Percentiles rank a stretch among this genome's conserved stretches.
Conservation (phyloP, 2,329 filamentous ascomycete genomes). For the Akanthomyces dipterigenus region DNA sequence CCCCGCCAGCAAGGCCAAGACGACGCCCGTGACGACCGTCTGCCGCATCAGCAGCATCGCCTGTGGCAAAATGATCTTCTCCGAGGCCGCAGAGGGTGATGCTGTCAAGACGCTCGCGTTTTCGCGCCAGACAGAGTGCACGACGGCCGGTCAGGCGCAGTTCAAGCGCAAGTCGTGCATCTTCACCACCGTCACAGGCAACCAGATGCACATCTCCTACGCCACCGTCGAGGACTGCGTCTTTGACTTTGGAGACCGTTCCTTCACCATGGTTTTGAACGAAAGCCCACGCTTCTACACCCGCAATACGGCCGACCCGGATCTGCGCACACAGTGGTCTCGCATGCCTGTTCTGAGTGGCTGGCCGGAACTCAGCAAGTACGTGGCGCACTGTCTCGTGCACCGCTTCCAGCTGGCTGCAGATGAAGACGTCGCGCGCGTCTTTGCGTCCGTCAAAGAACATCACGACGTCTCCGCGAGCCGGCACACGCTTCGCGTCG, state of each 20-base stretch:
- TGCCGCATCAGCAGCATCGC: constrained; percentile 22
- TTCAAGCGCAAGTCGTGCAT: constrained; percentile 39
- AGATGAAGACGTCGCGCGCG: constrained; percentile 19
- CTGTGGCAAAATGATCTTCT: constrained; percentile 44
- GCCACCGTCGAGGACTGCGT: constrained; percentile 41
- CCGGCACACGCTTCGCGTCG: constrained; percentile 18
- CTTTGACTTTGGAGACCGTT: constrained; percentile 26
- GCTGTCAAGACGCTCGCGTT: constrained; percentile 31
- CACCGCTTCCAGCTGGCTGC: constrained; percentile 31
- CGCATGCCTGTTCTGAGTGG: constrained; percentile 24
- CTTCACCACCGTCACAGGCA: constrained; percentile 24
- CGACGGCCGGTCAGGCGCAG: constrained; percentile 29
- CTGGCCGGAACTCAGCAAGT: constrained; percentile 24
- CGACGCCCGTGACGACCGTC: constrained; percentile 10
- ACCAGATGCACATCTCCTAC: constrained; percentile 41
- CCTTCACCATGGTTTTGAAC: constrained; percentile 44
- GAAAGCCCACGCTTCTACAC: constrained; percentile 45
- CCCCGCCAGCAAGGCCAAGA: background rate
- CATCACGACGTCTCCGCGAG: constrained; percentile 21
- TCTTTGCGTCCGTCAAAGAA: constrained; percentile 16
- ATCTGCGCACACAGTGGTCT: constrained; percentile 16
- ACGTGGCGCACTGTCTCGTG: constrained; percentile 37
- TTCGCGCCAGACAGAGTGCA: constrained; percentile 31
- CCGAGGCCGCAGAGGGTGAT: background rate
- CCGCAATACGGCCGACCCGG: constrained; percentile 6